phyloP scores from a whole-genome alignment of 2,329 filamentous ascomycete genomes.

The Penicillium sp. region DNA sequence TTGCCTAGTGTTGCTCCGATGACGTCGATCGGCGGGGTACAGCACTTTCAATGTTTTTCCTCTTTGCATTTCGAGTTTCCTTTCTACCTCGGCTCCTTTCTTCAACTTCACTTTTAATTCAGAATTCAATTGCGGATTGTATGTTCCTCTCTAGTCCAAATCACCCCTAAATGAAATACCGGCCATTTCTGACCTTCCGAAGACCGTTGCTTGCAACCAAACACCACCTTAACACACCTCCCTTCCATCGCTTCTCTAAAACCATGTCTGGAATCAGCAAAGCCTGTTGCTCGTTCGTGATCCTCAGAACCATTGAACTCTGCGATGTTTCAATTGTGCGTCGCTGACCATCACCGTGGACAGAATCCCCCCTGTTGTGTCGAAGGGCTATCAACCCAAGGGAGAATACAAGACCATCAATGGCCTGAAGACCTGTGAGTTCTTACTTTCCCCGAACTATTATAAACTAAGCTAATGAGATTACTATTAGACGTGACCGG shows the following conservation, averaged over 20 bases:
- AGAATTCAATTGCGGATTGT: neutral
- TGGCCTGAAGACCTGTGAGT: constrained; percentile 61
- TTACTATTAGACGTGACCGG: constrained; percentile 53
- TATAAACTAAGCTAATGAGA: neutral
- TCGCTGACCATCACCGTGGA: constrained; percentile 4
- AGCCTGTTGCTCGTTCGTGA: constrained; percentile 47
- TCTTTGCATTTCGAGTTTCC: neutral
- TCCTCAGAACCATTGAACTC: neutral
- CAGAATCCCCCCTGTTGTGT: constrained; percentile 45
- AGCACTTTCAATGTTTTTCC: neutral
- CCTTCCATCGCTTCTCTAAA: constrained; percentile 26
- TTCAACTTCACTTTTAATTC: neutral
- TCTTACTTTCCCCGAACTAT: neutral
- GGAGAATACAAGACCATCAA: constrained; percentile 60
- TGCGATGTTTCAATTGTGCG: neutral
- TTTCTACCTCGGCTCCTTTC: neutral
- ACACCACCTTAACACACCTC: constrained; percentile 5
- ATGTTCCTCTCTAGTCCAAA: neutral
- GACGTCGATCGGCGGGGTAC: constrained; percentile 24
- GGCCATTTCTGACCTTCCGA: constrained; percentile 26
- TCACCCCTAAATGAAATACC: neutral
- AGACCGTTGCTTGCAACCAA: constrained; percentile 21
- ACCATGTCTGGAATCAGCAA: constrained; percentile 45
- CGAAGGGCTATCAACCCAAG: constrained; percentile 55
- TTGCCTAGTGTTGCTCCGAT: constrained; percentile 20